Conservation (phyloP, 495 filamentous ascomycete species). For the Aspergillus bertholletiae region DNA sequence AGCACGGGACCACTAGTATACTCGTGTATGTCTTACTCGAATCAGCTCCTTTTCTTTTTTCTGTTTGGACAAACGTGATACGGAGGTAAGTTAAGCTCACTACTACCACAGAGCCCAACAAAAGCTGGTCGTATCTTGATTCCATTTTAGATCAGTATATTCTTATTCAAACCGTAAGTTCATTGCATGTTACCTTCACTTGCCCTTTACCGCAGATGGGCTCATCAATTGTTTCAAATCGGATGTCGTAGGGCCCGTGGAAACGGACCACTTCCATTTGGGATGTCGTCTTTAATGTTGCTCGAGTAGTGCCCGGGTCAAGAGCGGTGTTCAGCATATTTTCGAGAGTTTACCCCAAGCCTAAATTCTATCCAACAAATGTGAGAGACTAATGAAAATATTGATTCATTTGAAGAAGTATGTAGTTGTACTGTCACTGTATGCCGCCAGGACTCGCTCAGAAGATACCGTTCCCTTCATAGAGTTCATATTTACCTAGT, state of each 20-base stretch:
- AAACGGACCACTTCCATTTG: conserved; percentile 36
- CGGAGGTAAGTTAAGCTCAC: conserved; percentile 26
- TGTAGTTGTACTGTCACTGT: background rate
- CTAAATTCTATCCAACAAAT: background rate
- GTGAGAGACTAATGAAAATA: background rate
- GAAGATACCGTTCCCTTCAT: too few relatives aligned
- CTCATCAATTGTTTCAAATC: conserved; percentile 32
- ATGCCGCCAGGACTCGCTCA: too few relatives aligned
- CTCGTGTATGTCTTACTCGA: background rate
- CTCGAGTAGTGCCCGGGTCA: conserved; percentile 4
- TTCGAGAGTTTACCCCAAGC: background rate
- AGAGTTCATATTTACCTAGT: too few relatives aligned
- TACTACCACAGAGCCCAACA: conserved; percentile 55
- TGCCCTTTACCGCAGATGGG: conserved; percentile 37
- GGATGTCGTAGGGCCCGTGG: conserved; percentile 36
- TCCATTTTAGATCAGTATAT: background rate
- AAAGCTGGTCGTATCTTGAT: conserved; percentile 49
- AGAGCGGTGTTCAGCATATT: conserved; percentile 7
- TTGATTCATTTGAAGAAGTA: background rate
- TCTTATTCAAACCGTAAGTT: background rate
- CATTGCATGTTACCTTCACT: conserved; percentile 28
- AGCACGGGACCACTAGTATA: conserved; percentile 45
- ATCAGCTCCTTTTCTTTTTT: too few relatives aligned
- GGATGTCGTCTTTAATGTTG: conserved; percentile 8
- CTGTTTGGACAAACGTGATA: background rate